phyloP scores from a whole-genome alignment of 345 rosid species.

The Heritiera fomes region DNA sequence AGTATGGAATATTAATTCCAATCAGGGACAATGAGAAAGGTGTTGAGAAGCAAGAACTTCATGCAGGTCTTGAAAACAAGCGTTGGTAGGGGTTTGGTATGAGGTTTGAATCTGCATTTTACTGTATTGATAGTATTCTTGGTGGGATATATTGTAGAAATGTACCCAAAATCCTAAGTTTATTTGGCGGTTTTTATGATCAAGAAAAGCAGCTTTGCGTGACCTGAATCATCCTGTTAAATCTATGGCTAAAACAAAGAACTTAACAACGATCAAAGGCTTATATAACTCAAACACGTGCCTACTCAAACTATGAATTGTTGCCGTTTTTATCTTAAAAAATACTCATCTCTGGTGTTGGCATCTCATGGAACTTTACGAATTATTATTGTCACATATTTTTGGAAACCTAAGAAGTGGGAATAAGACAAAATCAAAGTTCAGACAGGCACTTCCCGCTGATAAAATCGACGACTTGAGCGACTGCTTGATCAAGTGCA shows the following conservation, averaged over 20 bases:
- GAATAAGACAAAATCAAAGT: constrained; percentile 42
- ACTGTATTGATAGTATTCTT: neutral
- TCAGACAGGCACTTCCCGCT: constrained; percentile 66
- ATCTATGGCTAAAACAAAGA: neutral
- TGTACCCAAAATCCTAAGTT: neutral
- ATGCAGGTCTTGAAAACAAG: neutral
- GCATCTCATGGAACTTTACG: constrained; percentile 4
- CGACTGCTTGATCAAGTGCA: constrained; percentile 57
- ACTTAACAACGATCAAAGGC: neutral
- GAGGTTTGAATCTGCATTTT: constrained; percentile 6
- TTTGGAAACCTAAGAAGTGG: constrained; percentile 22
- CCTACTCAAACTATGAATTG: neutral
- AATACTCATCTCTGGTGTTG: constrained; percentile 20
- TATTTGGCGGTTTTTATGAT: neutral
- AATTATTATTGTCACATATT: neutral
- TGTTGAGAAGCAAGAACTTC: constrained; percentile 15
- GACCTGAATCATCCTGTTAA: neutral
- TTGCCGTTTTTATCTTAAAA: constrained; percentile 24
- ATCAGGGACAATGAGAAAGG: constrained; percentile 3
- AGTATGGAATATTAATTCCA: neutral
- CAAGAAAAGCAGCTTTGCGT: neutral
- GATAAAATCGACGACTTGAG: constrained; percentile 63
- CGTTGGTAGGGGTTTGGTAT: constrained; percentile 5
- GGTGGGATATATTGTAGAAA: neutral
- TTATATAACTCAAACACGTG: neutral